Evolutionary conservation across 768 basidiomycete genomes (phyloP), one percentile per base, ranked within the genome.

Genomic region (Hortiboletus campestris): DNA sequence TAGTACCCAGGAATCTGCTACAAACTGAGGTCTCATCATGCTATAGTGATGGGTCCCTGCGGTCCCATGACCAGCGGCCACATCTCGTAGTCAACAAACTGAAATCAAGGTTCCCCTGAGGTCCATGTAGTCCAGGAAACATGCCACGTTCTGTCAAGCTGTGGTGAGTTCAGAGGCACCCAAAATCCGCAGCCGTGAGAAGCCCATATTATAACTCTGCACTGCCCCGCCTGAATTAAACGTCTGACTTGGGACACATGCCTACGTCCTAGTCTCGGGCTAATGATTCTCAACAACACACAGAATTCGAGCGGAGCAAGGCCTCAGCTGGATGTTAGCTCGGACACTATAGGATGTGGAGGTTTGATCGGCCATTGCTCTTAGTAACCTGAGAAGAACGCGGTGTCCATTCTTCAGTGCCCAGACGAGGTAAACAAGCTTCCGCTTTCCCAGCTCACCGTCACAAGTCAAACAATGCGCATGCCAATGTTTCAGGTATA

Each of bases 401-500:
- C 9, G 42, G 25, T 6, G 25, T 29, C 39, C 36, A 40, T 16
- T 25, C 32, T 29, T 35, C 17, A 48, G 22, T 35, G 32, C 28
- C 22, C 19, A 32, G 38, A 28, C 8, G 20, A 13, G 34, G 41
- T 19, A 45, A 42, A 43, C 29, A 9, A 12, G 29, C 20, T 31
- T 11, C 19, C 17, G 12, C n/a, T 51, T 39, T 7, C 31, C 31
- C 4, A 8, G 52, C 46, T 62, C 53, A 57, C 53, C 55, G 46
- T 25, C 25, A 25, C n/a, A 5, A 19, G 32, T 31, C 20, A 41
- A 12, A 13, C 16, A 19, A 20, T 29, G 16, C 14, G 14, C 31
- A 47, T 25, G 34, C 39, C 11, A 20, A 17, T 43, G 43, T 51
- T 49, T 58, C 62, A 62, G 22, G 31, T 55, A 49, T 51, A 55